phyloP scores from a whole-genome alignment of 352 stramenopile species.

The Pythium phragmitis region DNA sequence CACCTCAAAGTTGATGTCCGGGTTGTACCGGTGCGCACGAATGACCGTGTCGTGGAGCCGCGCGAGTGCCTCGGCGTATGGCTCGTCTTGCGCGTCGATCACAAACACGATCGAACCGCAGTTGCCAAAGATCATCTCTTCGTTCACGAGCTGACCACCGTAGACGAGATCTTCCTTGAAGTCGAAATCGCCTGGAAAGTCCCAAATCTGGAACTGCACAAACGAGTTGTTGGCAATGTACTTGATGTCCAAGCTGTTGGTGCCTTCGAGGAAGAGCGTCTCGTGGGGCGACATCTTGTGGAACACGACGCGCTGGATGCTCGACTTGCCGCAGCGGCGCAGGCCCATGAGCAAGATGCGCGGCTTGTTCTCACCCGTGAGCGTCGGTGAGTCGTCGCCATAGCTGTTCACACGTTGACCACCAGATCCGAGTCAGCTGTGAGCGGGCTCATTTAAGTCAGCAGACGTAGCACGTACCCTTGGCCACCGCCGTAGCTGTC shows the following conservation, averaged over 20 bases:
- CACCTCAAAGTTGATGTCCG: slow-evolving; percentile 96
- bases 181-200: slow-evolving; percentile 96
- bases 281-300: slow-evolving; percentile 99
- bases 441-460: not conserved
- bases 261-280: slow-evolving; percentile 95
- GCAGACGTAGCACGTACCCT: slow-evolving; percentile 21
- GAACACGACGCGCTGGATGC: slow-evolving; percentile 97
- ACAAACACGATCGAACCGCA: slow-evolving; percentile 96
- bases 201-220: slow-evolving; percentile 98
- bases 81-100: slow-evolving; percentile 97
- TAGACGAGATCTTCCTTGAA: slow-evolving; percentile 91
- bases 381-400: slow-evolving; percentile 58
- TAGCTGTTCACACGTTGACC: slow-evolving; percentile 36
- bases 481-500: slow-evolving; percentile 34
- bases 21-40: slow-evolving; percentile 90
- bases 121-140: slow-evolving; percentile 91
- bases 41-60: slow-evolving; percentile 89
- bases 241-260: slow-evolving; percentile 90
- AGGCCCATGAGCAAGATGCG: slow-evolving; percentile 98
- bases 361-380: slow-evolving; percentile 90
- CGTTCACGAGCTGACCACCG: slow-evolving; percentile 84
- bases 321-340: slow-evolving; percentile 88
- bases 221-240: slow-evolving; percentile 98
- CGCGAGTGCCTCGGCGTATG: slow-evolving; percentile 83
- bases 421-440: not conserved